Percentiles rank a stretch among this genome's conserved stretches.
Conservation (phyloP, 148 eudicot species). For the Selenicereus undatus region DNA sequence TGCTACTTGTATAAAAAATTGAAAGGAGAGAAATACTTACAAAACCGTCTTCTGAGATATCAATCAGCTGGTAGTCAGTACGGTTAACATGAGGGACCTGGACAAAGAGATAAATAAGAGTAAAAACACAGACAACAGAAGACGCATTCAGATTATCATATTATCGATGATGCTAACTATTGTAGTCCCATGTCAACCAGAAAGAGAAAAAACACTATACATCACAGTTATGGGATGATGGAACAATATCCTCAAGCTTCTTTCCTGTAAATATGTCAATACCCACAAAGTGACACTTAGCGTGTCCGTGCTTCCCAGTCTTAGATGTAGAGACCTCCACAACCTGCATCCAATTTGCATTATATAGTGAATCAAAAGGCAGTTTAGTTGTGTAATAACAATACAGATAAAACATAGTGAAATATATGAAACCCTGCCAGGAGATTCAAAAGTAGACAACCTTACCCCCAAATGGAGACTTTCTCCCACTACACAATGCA, state of each 20-base stretch:
- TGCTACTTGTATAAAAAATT: not conserved
- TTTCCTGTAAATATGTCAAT: constrained; percentile 46
- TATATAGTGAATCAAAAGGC: too few relatives aligned
- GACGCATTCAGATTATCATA: not conserved
- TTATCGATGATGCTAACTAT: not conserved
- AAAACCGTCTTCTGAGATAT: constrained; percentile 45
- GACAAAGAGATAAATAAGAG: not conserved
- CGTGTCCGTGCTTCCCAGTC: constrained; percentile 54
- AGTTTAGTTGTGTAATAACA: too few relatives aligned
- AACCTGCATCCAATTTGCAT: constrained; percentile 22
- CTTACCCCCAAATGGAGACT: not conserved
- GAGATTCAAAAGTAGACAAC: not conserved
- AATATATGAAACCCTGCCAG: too few relatives aligned
- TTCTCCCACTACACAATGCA: not conserved
- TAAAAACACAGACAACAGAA: not conserved
- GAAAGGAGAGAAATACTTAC: constrained; percentile 20
- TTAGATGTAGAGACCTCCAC: constrained; percentile 55
- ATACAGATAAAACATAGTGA: too few relatives aligned
- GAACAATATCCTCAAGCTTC: constrained; percentile 53
- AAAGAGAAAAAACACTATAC: constrained; percentile 12
- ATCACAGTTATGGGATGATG: constrained; percentile 55
- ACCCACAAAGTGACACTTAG: constrained; percentile 53
- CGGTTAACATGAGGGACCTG: constrained; percentile 48
- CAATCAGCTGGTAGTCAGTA: constrained; percentile 45
- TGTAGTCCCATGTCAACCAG: not conserved